Conservation (phyloP, 2,329 filamentous ascomycete genomes). For the Malbranchea zuffiana region DNA sequence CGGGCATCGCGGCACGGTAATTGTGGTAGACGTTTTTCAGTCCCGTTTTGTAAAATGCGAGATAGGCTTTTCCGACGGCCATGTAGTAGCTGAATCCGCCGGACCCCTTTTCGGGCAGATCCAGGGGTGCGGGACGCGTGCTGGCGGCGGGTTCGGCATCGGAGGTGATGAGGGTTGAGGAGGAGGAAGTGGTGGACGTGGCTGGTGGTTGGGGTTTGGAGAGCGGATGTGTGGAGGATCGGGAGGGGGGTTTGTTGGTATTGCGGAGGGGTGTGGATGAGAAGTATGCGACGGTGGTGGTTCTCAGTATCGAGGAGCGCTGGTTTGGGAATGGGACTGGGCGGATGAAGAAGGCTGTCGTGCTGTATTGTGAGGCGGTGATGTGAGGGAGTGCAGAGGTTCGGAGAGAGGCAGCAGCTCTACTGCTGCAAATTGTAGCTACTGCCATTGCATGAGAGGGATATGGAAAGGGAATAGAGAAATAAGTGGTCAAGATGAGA, state of each 20-base stretch:
- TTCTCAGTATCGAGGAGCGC: too few relatives aligned
- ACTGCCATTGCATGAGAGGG: too few relatives aligned
- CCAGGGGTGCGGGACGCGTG: conserved; percentile 54
- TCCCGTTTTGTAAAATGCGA: conserved; percentile 78
- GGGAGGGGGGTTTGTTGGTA: background rate
- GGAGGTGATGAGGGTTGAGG: conserved; percentile 12
- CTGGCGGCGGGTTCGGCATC: conserved; percentile 14
- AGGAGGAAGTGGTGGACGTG: conserved; percentile 1
- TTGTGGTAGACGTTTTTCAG: conserved; percentile 65
- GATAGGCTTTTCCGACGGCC: conserved; percentile 60
- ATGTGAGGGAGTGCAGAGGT: too few relatives aligned
- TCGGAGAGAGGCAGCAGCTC: too few relatives aligned
- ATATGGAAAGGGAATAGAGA: too few relatives aligned
- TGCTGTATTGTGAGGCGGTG: too few relatives aligned
- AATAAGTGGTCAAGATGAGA: too few relatives aligned
- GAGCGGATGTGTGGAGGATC: conserved; percentile 1
- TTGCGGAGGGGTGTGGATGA: conserved; percentile 3
- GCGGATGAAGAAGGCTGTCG: background rate
- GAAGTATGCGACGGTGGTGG: conserved; percentile 3
- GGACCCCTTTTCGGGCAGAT: conserved; percentile 45
- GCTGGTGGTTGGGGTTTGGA: background rate
- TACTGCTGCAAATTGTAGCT: too few relatives aligned
- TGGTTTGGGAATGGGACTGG: background rate
- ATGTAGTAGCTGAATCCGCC: conserved; percentile 25
- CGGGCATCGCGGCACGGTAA: conserved; percentile 30